These are phyloP conservation scores for Trametes sanguinea DNA, from an alignment of 768 basidiomycete species.

Conservation along the genomic window DNA sequence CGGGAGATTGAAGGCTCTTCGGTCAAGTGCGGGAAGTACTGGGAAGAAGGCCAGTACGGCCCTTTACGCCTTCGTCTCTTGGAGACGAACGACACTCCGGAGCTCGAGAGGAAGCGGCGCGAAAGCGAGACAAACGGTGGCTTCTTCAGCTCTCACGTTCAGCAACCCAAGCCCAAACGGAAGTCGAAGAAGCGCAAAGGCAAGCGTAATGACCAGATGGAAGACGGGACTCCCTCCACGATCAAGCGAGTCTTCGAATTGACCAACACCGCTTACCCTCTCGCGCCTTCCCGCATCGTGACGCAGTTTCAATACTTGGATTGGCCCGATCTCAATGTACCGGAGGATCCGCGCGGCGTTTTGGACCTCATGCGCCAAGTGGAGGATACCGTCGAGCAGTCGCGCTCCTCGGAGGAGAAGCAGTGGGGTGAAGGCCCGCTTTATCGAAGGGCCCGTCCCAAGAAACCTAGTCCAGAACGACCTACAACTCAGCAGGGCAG, in stretches of 20 bases:
- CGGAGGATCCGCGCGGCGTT: conserved; percentile 76
- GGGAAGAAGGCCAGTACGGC: conserved; percentile 72
- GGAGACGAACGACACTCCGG: conserved; percentile 48
- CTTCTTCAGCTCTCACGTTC: conserved; percentile 42
- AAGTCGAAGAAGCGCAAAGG: conserved; percentile 16
- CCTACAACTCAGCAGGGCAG: neutral
- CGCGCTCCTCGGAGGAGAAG: conserved; percentile 26
- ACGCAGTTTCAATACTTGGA: conserved; percentile 90
- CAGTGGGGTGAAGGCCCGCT: conserved; percentile 30
- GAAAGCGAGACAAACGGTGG: conserved; percentile 29
- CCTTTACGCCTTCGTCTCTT: conserved; percentile 62
- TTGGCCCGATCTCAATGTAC: conserved; percentile 98
- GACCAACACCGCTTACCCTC: conserved; percentile 59
- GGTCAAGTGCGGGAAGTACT: conserved; percentile 92
- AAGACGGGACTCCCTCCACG: conserved; percentile 25
- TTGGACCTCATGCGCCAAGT: conserved; percentile 74
- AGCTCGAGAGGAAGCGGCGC: conserved; percentile 31
- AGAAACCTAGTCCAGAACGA: conserved; percentile 1
- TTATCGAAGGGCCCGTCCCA: conserved; percentile 6
- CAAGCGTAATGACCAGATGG: neutral
- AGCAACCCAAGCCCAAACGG: conserved; percentile 26
- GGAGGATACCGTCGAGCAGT: conserved; percentile 38
- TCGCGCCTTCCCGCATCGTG: conserved; percentile 62
- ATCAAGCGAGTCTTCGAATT: conserved; percentile 72
- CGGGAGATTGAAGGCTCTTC: conserved; percentile 85